Conservation (phyloP, 495 filamentous ascomycete genomes). For the Darksidea phi region DNA sequence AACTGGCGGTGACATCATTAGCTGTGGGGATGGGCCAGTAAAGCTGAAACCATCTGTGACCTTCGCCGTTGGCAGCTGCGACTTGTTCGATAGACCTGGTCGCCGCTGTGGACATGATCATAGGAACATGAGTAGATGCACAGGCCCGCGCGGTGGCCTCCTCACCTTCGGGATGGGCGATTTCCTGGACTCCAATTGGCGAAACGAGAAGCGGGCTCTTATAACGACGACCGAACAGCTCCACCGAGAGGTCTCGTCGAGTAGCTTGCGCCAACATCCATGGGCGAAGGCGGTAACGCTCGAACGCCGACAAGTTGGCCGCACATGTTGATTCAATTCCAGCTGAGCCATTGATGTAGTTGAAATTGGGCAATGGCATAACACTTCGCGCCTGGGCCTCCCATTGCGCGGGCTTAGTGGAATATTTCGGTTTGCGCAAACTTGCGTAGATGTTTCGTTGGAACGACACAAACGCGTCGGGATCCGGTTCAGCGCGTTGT, state of each 20-base stretch:
- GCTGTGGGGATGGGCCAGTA: conserved; percentile 34
- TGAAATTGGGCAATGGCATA: conserved; percentile 30
- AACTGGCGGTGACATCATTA: conserved; percentile 33
- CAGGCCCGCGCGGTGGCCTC: conserved; percentile 33
- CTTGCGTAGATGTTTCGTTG: conserved; percentile 32
- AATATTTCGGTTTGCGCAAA: conserved; percentile 29
- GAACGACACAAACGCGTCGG: conserved; percentile 19
- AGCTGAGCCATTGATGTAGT: conserved; percentile 31
- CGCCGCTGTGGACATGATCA: conserved; percentile 34
- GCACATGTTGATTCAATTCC: conserved; percentile 22
- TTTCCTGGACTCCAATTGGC: conserved; percentile 42
- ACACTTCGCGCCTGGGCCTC: conserved; percentile 21
- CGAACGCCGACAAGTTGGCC: conserved; percentile 30
- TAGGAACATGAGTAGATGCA: conserved; percentile 22
- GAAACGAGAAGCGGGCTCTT: conserved; percentile 36
- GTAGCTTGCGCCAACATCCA: conserved; percentile 49
- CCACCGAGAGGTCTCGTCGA: conserved; percentile 30
- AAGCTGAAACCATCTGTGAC: conserved; percentile 36
- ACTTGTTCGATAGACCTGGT: conserved; percentile 35
- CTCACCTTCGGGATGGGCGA: conserved; percentile 38
- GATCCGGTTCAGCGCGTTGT: conserved; percentile 21
- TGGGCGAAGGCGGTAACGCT: conserved; percentile 32
- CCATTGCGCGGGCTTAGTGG: conserved; percentile 35
- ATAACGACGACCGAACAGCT: conserved; percentile 36
- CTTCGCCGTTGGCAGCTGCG: conserved; percentile 33